phyloP scores from a whole-genome alignment of 805 yeast genomes.

The Saccharomyces cerevisiae region DNA sequence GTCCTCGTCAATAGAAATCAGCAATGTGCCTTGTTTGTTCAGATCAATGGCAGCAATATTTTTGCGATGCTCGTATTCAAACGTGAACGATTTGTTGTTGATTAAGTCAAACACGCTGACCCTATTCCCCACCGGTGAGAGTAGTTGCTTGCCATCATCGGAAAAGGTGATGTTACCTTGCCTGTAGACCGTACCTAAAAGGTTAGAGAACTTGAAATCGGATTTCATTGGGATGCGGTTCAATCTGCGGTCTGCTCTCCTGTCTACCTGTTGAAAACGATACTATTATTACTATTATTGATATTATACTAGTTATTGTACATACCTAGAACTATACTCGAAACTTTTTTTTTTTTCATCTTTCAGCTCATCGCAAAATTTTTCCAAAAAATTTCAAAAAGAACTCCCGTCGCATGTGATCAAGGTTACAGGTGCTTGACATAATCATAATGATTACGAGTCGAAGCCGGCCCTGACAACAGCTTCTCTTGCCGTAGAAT shows the following conservation, averaged over 20 bases:
- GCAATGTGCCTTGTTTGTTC: conserved; percentile 70
- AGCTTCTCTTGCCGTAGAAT: conserved; percentile 80
- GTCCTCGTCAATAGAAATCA: conserved; percentile 78
- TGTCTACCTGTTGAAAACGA: neutral
- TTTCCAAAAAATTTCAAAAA: neutral
- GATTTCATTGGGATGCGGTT: conserved; percentile 51
- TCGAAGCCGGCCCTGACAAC: conserved; percentile 53
- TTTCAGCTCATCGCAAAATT: conserved; percentile 1
- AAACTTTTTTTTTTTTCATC: neutral
- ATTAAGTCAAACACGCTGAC: conserved; percentile 81
- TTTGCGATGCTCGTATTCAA: conserved; percentile 86
- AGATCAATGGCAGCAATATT: conserved; percentile 72
- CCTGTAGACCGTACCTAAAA: conserved; percentile 89
- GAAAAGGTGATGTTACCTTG: conserved; percentile 86
- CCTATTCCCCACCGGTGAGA: conserved; percentile 92
- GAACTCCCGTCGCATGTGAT: neutral
- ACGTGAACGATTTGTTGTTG: conserved; percentile 79
- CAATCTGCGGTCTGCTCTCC: neutral
- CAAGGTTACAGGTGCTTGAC: neutral
- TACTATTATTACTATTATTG: no score
- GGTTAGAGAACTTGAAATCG: conserved; percentile 80
- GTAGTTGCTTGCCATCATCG: conserved; percentile 71
- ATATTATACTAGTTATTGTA: neutral
- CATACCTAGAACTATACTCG: neutral
- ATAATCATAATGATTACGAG: neutral